Evolutionary conservation across 2,329 filamentous ascomycete genomes (phyloP), one percentile per base, ranked within the genome.

Genomic region (Ceratocystis ficicola): DNA sequence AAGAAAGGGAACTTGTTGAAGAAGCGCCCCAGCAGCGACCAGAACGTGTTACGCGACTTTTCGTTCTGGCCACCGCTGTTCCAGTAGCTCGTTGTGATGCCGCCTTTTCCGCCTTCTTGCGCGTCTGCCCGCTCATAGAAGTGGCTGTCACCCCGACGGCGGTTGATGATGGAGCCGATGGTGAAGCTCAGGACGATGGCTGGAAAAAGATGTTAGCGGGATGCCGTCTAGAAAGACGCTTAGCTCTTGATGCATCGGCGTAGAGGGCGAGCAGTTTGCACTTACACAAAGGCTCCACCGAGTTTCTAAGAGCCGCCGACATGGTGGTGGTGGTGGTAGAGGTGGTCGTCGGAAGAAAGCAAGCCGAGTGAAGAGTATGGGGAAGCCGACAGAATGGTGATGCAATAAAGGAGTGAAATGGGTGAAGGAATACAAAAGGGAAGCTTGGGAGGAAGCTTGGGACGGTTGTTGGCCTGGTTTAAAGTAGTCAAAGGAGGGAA

Each of bases 1-100:
- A 75, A 67, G 30, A 75, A 75, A 0, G 74, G 74, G 63, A 72
- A 75, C 0, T 70, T 68, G 6, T 70, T 70, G 63, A 71, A 73
- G 68, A 75, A 74, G 15, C 72, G 71, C 12, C 72, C 72, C 0
- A 73, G 60, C 1, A 74, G 64, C 12, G 60, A 59, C 52, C 72
- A 72, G 15, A 73, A 66, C 22, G 30, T 22, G 25, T 50, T 62
- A 4, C 28, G 44, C 17, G 41, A 8, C 62, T 64, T 66, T 44
- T 66, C 62, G 44, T 62, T 66, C 28, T 63, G 32, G 25, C 55
- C 28, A 17, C 55, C 55, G 55, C 55, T 30, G 28, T 36, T 59
- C 60, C 65, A 63, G 30, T 48, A 65, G 66, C 67, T 68, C 32
- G 59, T 28, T 22, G 59, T 66, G 67, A 61, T 66, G 17, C 52